phyloP scores from a whole-genome alignment of 2,329 filamentous ascomycete species.

The Fusarium coffeatum region DNA sequence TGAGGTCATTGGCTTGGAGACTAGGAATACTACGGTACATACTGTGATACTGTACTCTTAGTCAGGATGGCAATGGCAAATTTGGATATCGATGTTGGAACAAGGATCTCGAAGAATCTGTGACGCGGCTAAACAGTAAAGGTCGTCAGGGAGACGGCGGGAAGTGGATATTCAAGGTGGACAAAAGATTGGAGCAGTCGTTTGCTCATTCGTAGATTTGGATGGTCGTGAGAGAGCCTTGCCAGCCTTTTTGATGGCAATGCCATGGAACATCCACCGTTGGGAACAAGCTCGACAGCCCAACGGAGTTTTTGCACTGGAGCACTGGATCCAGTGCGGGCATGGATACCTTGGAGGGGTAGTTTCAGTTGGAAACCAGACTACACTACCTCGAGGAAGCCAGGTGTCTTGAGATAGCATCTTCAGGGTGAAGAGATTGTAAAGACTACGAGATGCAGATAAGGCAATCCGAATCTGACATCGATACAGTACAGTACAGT shows the following conservation, averaged over 20 bases:
- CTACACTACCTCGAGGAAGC: too few species aligned
- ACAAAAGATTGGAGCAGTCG: conserved; percentile 24
- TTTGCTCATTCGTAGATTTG: conserved; percentile 8
- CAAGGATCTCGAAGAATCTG: conserved; percentile 24
- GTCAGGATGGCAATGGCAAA: conserved; percentile 6
- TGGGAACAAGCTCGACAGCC: conserved; percentile 22
- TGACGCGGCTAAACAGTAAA: conserved; percentile 1
- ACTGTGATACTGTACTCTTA: not conserved
- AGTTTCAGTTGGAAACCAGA: not conserved
- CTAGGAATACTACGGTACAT: not conserved
- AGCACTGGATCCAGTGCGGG: not conserved
- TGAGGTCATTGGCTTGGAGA: not conserved
- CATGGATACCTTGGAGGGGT: not conserved
- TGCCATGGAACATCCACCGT: conserved; percentile 36
- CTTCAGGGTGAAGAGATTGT: not conserved
- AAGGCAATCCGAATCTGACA: not conserved
- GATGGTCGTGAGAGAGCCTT: conserved; percentile 9
- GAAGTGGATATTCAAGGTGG: conserved; percentile 40
- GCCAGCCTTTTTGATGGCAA: conserved; percentile 20
- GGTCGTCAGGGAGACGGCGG: conserved; percentile 42
- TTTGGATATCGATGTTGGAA: conserved; percentile 1
- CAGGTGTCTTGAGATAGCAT: not conserved
- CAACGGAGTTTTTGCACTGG: not conserved
- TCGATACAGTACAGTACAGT: not conserved
- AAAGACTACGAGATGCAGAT: not conserved